Evolutionary conservation across 2,329 filamentous ascomycete genomes (phyloP).

Genomic region (Aureobasidium sp.): DNA sequence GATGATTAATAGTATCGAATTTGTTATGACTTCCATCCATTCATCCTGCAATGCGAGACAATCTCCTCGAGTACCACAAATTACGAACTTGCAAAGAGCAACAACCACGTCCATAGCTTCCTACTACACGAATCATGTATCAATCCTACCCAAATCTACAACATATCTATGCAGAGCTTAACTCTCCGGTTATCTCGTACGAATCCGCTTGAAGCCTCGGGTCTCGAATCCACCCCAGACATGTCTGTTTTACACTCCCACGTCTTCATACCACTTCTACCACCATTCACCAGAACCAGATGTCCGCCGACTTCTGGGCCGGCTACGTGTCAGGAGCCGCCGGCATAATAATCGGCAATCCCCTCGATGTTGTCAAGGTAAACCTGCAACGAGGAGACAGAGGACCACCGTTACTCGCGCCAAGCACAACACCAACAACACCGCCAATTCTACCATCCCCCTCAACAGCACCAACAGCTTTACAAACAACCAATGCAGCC

Average conservation of each 20-base stretch:
- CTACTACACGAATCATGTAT: background rate
- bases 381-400: constrained; percentile 58
- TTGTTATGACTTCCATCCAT: background rate
- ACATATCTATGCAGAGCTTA: background rate
- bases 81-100: background rate
- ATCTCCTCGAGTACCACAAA: too few relatives aligned
- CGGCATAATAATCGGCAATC: constrained; percentile 84
- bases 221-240: background rate
- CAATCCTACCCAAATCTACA: too few relatives aligned
- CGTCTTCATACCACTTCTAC: background rate
- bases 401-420: background rate
- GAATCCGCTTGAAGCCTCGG: background rate
- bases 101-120: background rate
- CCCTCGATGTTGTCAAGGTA: constrained; percentile 62
- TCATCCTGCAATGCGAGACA: too few relatives aligned
- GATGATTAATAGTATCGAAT: too few relatives aligned
- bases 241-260: background rate
- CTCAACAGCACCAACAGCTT: background rate
- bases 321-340: constrained; percentile 81
- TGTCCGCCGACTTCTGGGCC: constrained; percentile 90
- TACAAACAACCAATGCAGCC: constrained; percentile 1
- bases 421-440: background rate
- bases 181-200: background rate
- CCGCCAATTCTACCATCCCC: background rate
- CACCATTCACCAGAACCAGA: constrained; percentile 25